Base-by-base conservation (phyloP, 805 yeast genomes). In the Metschnikowia colocasiae region DNA sequence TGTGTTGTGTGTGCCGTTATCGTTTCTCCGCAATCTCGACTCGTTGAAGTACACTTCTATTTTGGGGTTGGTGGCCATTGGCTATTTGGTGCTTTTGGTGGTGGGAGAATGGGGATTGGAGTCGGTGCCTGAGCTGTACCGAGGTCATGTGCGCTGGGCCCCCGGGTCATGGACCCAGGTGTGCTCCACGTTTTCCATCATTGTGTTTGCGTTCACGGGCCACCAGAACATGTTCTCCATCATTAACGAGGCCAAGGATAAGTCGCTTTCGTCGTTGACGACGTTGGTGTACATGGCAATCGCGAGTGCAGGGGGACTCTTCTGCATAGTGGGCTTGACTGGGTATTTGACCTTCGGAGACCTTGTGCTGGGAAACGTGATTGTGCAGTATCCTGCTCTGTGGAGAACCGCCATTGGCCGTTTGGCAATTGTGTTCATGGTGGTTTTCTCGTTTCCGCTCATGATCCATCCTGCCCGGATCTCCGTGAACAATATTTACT, bases 181-280 rank as follows among this genome's bases (percentile, higher is more conserved):
- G 16, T 75, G 85, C 20, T 61, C 69, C 23, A 81, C 94, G 9
- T 81, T 91, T 62, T 95, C 97, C n/a, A 86, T 91, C 53, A 83
- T 90, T 56, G 92, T 92, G 12, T 91, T 92, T 72, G 96, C 97
- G 0, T 92, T 82, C 66, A 92, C 98, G 0, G 94, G 97, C 59
- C 97, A 92, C 61, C 97, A 92, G 64, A 92, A 92, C 67, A 88
- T 88, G 89, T 89, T 88, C 59, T 81, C 96, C 1, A 79, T 91
- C 46, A 79, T 90, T 46, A 92, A 91, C 59, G 98, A 92, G 67
- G 76, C 91, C 25, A 66, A 64, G 26, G 81, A 81, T 54, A 76
- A 75, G 51, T 68, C 85, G 0, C 67, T 78, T n/a, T 49, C 60
- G 6, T 70, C 68, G 29, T 69, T 82, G 50, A 67, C 72, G 47